Evolutionary conservation across 345 rosid genomes (phyloP).

Genomic region (Eutrema japonicum): DNA sequence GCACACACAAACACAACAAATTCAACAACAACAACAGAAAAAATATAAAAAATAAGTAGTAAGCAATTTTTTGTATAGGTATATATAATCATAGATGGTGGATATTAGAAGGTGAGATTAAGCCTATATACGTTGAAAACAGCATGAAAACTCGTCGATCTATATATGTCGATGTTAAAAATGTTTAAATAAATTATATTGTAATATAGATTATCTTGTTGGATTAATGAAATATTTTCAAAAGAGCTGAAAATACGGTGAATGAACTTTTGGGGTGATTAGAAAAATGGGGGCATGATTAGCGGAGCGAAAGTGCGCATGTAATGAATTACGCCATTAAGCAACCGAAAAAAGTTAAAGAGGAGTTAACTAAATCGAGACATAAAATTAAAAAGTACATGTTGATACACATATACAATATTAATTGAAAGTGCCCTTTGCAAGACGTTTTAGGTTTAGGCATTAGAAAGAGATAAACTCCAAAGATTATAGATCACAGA

Average conservation of each 20-base stretch:
- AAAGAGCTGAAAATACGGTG: slow-evolving; percentile 38
- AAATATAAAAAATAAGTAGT: too few species aligned
- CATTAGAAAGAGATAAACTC: slow-evolving; percentile 19
- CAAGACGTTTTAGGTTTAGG: slow-evolving; percentile 11
- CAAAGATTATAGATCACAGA: slow-evolving; percentile 20
- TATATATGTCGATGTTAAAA: background rate
- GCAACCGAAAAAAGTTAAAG: slow-evolving; percentile 5
- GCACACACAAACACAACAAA: background rate
- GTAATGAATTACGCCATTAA: slow-evolving; percentile 41
- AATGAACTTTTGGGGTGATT: slow-evolving; percentile 39
- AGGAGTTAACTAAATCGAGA: slow-evolving; percentile 17
- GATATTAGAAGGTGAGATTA: background rate
- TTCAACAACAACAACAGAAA: too few species aligned
- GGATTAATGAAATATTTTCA: slow-evolving; percentile 27
- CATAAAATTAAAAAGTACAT: background rate
- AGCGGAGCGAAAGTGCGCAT: slow-evolving; percentile 38
- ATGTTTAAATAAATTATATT: background rate
- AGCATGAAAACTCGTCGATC: slow-evolving; percentile 9
- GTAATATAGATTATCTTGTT: slow-evolving; percentile 32
- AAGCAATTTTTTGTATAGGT: background rate
- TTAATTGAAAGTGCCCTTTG: slow-evolving; percentile 6
- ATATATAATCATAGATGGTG: slow-evolving; percentile 3
- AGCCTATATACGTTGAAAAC: slow-evolving; percentile 1
- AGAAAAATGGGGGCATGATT: slow-evolving; percentile 33
- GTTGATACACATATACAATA: background rate